Conservation (phyloP, 106 monocot species). For the Dactylorhiza incarnata region DNA sequence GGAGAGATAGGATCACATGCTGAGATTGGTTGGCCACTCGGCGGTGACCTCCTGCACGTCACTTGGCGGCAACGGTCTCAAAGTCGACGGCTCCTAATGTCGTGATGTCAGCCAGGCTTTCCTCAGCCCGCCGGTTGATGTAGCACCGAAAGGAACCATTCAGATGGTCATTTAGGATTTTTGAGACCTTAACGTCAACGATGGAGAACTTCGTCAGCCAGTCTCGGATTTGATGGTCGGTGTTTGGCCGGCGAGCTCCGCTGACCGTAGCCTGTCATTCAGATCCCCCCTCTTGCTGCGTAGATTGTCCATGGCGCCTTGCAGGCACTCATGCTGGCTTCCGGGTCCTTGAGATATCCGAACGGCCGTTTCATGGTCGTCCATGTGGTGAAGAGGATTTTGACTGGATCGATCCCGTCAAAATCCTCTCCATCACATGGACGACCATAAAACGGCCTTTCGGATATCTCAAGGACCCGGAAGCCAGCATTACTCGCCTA, state of each 20-base stretch:
- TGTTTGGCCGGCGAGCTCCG: background rate
- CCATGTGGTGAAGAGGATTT: too few species aligned
- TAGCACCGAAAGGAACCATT: background rate
- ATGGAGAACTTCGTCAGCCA: background rate
- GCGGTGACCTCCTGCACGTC: background rate
- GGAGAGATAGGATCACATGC: background rate
- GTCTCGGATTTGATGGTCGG: background rate
- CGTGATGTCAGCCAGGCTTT: background rate
- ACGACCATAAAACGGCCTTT: background rate
- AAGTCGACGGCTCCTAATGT: background rate
- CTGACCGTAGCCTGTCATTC: background rate
- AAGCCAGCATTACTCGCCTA: background rate
- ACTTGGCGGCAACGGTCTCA: background rate
- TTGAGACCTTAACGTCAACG: background rate
- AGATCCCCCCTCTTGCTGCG: background rate
- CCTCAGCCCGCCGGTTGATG: background rate
- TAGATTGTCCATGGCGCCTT: background rate
- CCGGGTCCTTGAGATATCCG: background rate
- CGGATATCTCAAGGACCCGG: background rate
- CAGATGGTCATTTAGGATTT: background rate
- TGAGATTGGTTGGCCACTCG: background rate
- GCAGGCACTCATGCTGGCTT: background rate
- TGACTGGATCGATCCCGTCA: too few species aligned
- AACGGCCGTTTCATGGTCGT: background rate
- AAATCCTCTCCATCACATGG: too few species aligned